Evolutionary conservation across 1,139 yeast species (phyloP), one percentile per base, ranked within the genome.

Genomic region (Geotrichum candidum): DNA sequence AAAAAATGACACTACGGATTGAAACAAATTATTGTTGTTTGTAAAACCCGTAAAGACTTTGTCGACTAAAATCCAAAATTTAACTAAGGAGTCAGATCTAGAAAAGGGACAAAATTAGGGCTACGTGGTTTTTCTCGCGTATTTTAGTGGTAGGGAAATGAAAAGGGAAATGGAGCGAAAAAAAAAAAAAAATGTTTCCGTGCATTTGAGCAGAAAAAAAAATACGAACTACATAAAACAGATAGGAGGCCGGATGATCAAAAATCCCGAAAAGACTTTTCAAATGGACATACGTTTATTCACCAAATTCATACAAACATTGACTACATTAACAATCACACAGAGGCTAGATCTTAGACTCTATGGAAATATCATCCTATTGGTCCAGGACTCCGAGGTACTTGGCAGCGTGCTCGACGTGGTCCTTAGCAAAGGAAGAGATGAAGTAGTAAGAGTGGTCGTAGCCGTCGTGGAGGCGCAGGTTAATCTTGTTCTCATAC

Each of bases 401-500:
- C 75, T 86, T 87, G 11, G 96, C 96, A 71, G 94, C 98, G 73
- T 86, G 94, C 66, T 82, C 84, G 54, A 96, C 91, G 72, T 94
- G 98, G 56, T 86, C 90, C 64, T 84, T 88, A 29, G 88, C 89
- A 74, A 91, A 92, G 0, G 90, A 76, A 63, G 95, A 82, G 65
- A 94, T 82, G 74, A 91, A 94, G 74, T 83, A 94, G 77, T 92
- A 94, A 59, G 92, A 87, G 72, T 94, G 99, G 71, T 94, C 97
- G 71, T 86, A 92, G 1, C 94, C 97, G 2, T 88, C 92, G 35
- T 84, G 96, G 56, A 84, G 73, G 50, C 84, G 77, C 63, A 90
- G 74, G 55, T 82, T 78, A 64, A 92, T 80, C 61, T 83, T 80
- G 2, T 85, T 88, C 63, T 83, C 83, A 76, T 86, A 86, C 0